Percentiles rank a stretch among this genome's conserved stretches.
phyloP scores from a whole-genome alignment of 2,329 filamentous ascomycete species.

The Aureobasidium namibiae region DNA sequence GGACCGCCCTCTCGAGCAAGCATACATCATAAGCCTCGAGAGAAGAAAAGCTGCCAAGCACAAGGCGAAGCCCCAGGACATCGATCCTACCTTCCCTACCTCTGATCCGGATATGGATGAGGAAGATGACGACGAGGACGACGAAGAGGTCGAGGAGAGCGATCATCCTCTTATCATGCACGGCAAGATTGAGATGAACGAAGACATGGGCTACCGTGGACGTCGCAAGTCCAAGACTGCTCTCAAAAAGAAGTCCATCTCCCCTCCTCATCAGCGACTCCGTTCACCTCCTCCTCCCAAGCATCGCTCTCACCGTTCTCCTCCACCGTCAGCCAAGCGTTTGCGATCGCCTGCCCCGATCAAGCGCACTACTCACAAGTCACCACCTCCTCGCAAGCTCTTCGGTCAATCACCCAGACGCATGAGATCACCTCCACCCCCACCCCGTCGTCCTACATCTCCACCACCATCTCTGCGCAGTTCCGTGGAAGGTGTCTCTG shows the following conservation, averaged over 20 bases:
- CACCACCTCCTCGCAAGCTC: slow-evolving; percentile 41
- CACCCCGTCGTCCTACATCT: slow-evolving; percentile 44
- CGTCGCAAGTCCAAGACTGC: slow-evolving; percentile 21
- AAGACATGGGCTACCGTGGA: slow-evolving; percentile 45
- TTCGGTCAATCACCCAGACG: slow-evolving; percentile 66
- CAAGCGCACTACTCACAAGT: slow-evolving; percentile 19
- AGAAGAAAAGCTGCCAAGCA: slow-evolving; percentile 75
- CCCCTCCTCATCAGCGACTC: slow-evolving; percentile 53
- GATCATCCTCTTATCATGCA: slow-evolving; percentile 63
- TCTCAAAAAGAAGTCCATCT: slow-evolving; percentile 35
- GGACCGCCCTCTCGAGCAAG: slow-evolving; percentile 87
- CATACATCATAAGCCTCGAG: slow-evolving; percentile 78
- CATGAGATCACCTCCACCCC: slow-evolving; percentile 36
- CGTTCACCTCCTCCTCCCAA: slow-evolving; percentile 35
- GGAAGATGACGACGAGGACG: slow-evolving; percentile 53
- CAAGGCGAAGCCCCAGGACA: slow-evolving; percentile 82
- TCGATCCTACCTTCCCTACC: slow-evolving; percentile 93
- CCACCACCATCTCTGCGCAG: slow-evolving; percentile 55
- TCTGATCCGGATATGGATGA: slow-evolving; percentile 83
- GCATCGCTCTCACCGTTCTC: slow-evolving; percentile 33
- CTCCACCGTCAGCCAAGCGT: slow-evolving; percentile 25
- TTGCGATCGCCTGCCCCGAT: slow-evolving; percentile 28
- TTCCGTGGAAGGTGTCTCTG: slow-evolving; percentile 29
- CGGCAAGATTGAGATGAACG: slow-evolving; percentile 52
- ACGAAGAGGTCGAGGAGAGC: slow-evolving; percentile 45